Conservation (phyloP, 768 basidiomycete genomes). For the Tricholoma terreum region DNA sequence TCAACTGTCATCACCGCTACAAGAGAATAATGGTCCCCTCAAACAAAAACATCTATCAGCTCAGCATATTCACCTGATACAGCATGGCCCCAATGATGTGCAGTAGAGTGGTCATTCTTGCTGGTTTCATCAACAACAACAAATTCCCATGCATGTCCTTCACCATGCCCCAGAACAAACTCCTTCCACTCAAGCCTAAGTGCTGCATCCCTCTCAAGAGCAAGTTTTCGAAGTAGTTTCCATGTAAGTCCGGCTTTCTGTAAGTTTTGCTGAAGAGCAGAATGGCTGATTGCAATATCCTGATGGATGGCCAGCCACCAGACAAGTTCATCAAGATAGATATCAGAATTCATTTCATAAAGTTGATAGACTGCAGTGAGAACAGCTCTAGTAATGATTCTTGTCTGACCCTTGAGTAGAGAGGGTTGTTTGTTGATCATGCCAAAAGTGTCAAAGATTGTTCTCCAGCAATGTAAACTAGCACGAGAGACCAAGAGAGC, state of each 20-base stretch:
- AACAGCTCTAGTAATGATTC: slow-evolving; percentile 14
- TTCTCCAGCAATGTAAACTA: slow-evolving; percentile 25
- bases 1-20: slow-evolving; percentile 30
- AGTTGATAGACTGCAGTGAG: slow-evolving; percentile 20
- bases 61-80: slow-evolving; percentile 16
- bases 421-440: slow-evolving; percentile 12
- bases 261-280: slow-evolving; percentile 53
- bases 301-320: slow-evolving; percentile 21
- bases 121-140: slow-evolving; percentile 23
- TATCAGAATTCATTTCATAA: too few relatives aligned
- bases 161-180: slow-evolving; percentile 22
- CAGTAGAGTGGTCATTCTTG: slow-evolving; percentile 14
- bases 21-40: slow-evolving; percentile 25
- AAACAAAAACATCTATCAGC: slow-evolving; percentile 18
- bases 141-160: slow-evolving; percentile 17
- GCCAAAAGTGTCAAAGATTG: slow-evolving; percentile 17
- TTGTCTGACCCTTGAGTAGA: slow-evolving; percentile 16
- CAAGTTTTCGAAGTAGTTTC: slow-evolving; percentile 40
- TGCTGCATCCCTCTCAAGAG: too few relatives aligned
- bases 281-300: slow-evolving; percentile 14
- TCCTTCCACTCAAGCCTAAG: too few relatives aligned
- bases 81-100: slow-evolving; percentile 23
- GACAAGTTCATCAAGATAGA: slow-evolving; percentile 19
- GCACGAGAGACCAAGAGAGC: too few relatives aligned
- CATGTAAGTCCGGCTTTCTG: slow-evolving; percentile 63